Evolutionary conservation across 495 filamentous ascomycete genomes (phyloP), one percentile per base, ranked within the genome.

Genomic region (Achaetomiella virescens): DNA sequence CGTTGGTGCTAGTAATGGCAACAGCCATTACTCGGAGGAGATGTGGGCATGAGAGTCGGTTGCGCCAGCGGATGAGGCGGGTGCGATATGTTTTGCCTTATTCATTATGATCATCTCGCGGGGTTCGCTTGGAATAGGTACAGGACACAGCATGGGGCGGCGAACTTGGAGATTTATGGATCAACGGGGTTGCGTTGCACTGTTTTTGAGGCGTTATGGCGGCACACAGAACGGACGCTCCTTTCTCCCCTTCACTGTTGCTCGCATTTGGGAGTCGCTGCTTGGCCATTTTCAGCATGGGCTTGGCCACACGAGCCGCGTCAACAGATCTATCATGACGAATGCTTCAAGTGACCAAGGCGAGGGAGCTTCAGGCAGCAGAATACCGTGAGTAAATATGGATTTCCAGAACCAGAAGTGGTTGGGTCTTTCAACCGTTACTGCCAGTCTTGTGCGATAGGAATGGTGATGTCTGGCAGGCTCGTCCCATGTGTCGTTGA

Each of bases 61-160:
- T 9, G 18, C 12, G 17, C 21, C 20, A 22, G 12, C 33, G 25
- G 6, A 35, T 11, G n/a, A 33, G 50, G 21, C 22, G 38, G 27
- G 49, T 37, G n/a, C n/a, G n/a, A n/a, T n/a, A n/a, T n/a, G n/a
- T 24, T 37, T 37, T 29, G 3, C 11, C 3, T 17, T 31, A 6
- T 48, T 21, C 25, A 2, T 12, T 22, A 48, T 38, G 3, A 12
- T 17, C 38, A 17, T 24, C 1, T 22, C 15, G 6, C n/a, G 3
- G 33, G 52, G 15, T n/a, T 37, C 36, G 43, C 18, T 43, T 55
- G 44, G 50, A 50, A 59, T 59, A 46, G 12, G 36, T 12, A 54
- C 22, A 45, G 40, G 22, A 33, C 41, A 56, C 48, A 48, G 58
- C 58, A 61, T 61, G 58, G 58, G 44, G 54, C 41, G 58, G 58